Base-by-base conservation (phyloP, 2,329 filamentous ascomycete species). In the Pseudophaeomoniella oleicola region DNA sequence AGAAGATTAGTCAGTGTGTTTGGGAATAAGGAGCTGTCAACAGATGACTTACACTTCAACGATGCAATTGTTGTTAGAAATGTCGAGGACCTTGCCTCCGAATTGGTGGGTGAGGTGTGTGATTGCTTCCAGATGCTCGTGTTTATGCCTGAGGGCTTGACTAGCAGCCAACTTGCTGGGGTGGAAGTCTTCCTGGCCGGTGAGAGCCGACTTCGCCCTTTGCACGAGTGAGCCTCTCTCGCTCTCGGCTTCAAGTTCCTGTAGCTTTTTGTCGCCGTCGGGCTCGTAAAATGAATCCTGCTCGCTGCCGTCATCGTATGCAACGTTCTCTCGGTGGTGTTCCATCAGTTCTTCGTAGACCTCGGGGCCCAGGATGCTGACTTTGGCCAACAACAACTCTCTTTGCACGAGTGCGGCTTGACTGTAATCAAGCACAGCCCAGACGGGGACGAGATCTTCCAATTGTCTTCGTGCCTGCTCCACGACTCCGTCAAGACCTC, bases 61-160 rank as follows among this genome's bases (percentile, higher is more conserved):
- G 58, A 96, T 96, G 63, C 90, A 96, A 65, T 92, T 96, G 63
- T 84, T 94, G 37, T 84, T 94, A 68, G 86, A 94, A 51, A 98
- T 96, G 60, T 98, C 90, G 50, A 98, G 62, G 16, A 98, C 83
- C 66, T 98, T 98, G 45, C 90, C 90, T 39, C 87, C 87, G 52
- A 98, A 98, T 54, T 98, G 90, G 64, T 98, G 90, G 13, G 88
- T 80, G 55, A 98, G 77, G 61, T 93, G 90, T 39, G 90, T 98
- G 53, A 98, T 94, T 39, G 82, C 86, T 66, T 88, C 84, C 49
- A 98, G 63, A 67, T 98, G 90, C 67, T 96, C 85, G 58, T 96
- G 87, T 70, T 98, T 98, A 62, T 94, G 83, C 54, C 90, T 75
- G 52, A 98, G 66, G 12, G 88, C 90, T 65, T 98, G 79, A 51